Conservation (phyloP, 495 filamentous ascomycete species). For the Lophiotrema nucula region DNA sequence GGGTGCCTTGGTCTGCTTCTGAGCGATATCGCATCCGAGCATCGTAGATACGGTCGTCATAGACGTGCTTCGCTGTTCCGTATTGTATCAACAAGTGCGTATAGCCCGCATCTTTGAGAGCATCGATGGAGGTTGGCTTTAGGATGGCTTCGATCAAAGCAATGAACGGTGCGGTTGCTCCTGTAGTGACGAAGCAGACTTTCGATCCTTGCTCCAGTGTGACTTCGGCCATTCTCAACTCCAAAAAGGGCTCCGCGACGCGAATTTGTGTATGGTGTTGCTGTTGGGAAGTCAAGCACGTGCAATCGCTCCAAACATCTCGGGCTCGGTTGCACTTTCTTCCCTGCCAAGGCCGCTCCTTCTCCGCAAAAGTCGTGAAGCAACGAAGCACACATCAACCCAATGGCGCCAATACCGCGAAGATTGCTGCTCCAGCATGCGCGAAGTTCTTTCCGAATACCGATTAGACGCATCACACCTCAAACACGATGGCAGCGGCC, state of each 20-base stretch:
- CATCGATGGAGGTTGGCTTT: constrained; percentile 56
- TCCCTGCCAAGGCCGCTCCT: constrained; percentile 10
- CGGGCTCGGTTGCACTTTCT: constrained; percentile 5
- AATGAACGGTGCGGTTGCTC: constrained; percentile 83
- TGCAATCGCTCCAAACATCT: too few relatives aligned
- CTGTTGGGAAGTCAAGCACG: too few relatives aligned
- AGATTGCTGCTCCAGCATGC: constrained; percentile 36
- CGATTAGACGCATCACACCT: constrained; percentile 1
- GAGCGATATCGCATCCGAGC: neutral
- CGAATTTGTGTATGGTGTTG: too few relatives aligned
- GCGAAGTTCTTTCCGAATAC: too few relatives aligned
- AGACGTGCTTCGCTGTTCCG: constrained; percentile 56
- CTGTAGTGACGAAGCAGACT: constrained; percentile 79
- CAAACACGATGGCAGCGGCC: constrained; percentile 26
- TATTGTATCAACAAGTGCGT: constrained; percentile 73
- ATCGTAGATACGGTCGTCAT: constrained; percentile 8
- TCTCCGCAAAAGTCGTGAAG: constrained; percentile 4
- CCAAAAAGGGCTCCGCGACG: neutral
- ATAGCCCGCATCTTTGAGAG: constrained; percentile 56
- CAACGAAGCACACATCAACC: too few relatives aligned
- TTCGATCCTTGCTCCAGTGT: too few relatives aligned
- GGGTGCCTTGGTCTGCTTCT: constrained; percentile 12
- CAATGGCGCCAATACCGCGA: constrained; percentile 45
- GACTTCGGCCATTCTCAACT: neutral
- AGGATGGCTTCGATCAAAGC: constrained; percentile 66